phyloP scores from a whole-genome alignment of 371 early-diverging fungal genomes.

The Mortierella sp. region DNA sequence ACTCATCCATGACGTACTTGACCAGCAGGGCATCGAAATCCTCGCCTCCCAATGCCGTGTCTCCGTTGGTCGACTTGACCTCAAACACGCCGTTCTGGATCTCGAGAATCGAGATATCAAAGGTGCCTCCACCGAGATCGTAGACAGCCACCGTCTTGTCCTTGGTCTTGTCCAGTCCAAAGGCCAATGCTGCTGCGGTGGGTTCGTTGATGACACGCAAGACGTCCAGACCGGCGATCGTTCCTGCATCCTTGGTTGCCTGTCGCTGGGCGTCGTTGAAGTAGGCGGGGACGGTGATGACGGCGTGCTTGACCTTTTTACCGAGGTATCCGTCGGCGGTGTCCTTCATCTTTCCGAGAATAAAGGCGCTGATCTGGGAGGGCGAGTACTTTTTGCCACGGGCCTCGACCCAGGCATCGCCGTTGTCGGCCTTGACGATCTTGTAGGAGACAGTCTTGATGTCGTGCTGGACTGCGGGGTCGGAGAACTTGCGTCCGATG shows the following conservation, averaged over 20 bases:
- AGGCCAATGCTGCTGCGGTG: conserved; percentile 99
- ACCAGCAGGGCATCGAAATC: conserved; percentile 97
- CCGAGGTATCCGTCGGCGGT: conserved; percentile 93
- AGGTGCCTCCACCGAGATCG: conserved; percentile 99
- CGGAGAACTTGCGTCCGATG: conserved; percentile 95
- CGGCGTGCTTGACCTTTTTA: conserved; percentile 91
- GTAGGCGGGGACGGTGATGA: conserved; percentile 91
- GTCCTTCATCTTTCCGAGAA: conserved; percentile 97
- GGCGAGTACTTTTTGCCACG: conserved; percentile 95
- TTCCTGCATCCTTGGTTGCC: conserved; percentile 99
- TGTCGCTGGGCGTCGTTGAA: conserved; percentile 98
- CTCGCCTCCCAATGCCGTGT: conserved; percentile 99
- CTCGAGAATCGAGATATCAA: conserved; percentile 99
- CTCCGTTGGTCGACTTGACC: conserved; percentile 97
- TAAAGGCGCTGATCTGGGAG: conserved; percentile 94
- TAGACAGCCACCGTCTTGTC: conserved; percentile 97
- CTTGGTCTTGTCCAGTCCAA: conserved; percentile 96
- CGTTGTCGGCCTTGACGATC: conserved; percentile 92
- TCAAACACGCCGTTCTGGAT: conserved; percentile 99
- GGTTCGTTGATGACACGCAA: conserved; percentile 99
- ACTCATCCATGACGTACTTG: conserved; percentile 84
- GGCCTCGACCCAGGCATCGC: conserved; percentile 98
- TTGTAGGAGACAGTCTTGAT: conserved; percentile 92
- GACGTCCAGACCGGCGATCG: conserved; percentile 97
- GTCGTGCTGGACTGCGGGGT: conserved; percentile 87